phyloP scores from a whole-genome alignment of 305 asterid genomes.

The Salvia sclarea region DNA sequence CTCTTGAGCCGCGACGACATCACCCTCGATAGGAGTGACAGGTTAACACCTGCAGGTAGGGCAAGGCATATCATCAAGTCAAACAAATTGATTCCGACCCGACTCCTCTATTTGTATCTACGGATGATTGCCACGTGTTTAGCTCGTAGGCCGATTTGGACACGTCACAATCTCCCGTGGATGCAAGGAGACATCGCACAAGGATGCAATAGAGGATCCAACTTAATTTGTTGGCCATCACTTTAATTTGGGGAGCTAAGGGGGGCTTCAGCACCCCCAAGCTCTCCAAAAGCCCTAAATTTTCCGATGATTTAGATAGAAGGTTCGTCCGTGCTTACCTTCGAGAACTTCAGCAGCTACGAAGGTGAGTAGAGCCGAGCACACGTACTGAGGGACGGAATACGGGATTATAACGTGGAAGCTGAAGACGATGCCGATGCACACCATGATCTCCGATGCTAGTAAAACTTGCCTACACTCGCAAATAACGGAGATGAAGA shows the following conservation, averaged over 20 bases:
- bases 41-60: constrained; percentile 53
- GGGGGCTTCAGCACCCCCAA: neutral
- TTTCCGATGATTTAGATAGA: neutral
- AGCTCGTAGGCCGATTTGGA: too few species aligned
- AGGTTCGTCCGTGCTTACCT: constrained; percentile 39
- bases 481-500: neutral
- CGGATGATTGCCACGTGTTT: too few species aligned
- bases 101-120: neutral
- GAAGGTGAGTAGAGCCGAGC: constrained; percentile 65
- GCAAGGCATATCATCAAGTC: neutral
- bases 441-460: constrained; percentile 70
- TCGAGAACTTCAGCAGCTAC: constrained; percentile 85
- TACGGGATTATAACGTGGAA: constrained; percentile 58
- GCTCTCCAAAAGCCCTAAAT: too few species aligned
- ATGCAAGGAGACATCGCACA: too few species aligned
- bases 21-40: constrained; percentile 68
- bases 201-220: too few species aligned
- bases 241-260: too few species aligned
- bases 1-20: constrained; percentile 75
- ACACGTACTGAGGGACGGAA: constrained; percentile 64
- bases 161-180: too few species aligned
- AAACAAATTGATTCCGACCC: neutral
- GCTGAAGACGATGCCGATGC: constrained; percentile 59
- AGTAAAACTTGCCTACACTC: constrained; percentile 67
- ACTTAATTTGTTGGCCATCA: too few species aligned